phyloP scores from a whole-genome alignment of 2,329 filamentous ascomycete genomes.

The Penicillium sclerotiorum region DNA sequence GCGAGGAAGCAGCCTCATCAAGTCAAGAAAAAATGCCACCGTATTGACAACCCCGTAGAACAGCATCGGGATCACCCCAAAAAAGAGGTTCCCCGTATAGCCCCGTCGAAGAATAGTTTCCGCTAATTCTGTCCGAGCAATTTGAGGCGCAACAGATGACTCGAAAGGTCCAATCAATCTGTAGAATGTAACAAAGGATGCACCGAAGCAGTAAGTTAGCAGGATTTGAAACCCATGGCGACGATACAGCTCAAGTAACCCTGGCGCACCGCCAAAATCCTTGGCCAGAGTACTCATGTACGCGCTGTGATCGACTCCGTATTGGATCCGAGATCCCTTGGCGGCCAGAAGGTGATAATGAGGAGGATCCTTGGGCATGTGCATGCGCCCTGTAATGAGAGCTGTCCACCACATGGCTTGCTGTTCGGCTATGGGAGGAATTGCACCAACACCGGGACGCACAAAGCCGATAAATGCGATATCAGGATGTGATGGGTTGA shows the following conservation, averaged over 20 bases:
- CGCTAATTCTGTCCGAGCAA: conserved; percentile 12
- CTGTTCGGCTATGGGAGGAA: conserved; percentile 18
- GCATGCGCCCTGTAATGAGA: conserved; percentile 13
- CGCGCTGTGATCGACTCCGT: conserved; percentile 16
- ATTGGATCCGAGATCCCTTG: conserved; percentile 12
- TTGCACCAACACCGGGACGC: conserved; percentile 16
- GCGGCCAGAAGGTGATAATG: conserved; percentile 15
- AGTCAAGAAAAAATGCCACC: conserved; percentile 9
- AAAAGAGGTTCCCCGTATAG: conserved; percentile 12
- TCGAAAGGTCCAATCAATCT: conserved; percentile 14
- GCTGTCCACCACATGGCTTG: conserved; percentile 20
- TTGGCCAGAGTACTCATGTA: conserved; percentile 17
- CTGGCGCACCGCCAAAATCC: conserved; percentile 16
- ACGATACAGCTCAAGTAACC: conserved; percentile 12
- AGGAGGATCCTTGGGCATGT: conserved; percentile 10
- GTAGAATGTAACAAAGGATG: conserved; percentile 17
- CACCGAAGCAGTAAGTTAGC: conserved; percentile 15
- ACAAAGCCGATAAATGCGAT: conserved; percentile 20
- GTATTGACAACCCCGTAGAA: conserved; percentile 17
- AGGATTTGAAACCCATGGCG: conserved; percentile 12
- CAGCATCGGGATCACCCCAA: conserved; percentile 12
- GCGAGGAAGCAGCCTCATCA: conserved; percentile 8
- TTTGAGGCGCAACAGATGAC: conserved; percentile 13
- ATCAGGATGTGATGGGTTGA: conserved; percentile 11
- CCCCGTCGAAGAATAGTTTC: conserved; percentile 15